Conservation (phyloP, 331 rosid species). For the Saraca asoca region DNA sequence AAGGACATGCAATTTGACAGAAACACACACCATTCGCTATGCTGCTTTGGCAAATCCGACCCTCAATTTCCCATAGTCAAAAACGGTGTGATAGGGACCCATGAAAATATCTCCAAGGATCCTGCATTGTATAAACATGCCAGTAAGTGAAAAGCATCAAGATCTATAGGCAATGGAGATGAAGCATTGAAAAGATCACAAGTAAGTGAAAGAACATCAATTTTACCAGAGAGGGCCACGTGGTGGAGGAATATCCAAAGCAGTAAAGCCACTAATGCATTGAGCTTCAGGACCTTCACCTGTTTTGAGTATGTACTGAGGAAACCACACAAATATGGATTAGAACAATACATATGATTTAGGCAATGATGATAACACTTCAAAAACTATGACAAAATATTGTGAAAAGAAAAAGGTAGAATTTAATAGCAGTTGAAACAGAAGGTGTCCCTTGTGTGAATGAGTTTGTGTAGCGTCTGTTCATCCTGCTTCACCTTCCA, state of each 20-base stretch:
- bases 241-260: conserved; percentile 87
- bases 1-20: neutral
- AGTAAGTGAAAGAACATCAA: neutral
- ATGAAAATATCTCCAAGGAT: conserved; percentile 90
- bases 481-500: neutral
- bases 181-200: neutral
- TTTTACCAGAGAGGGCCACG: conserved; percentile 93
- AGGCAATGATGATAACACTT: neutral
- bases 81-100: conserved; percentile 90
- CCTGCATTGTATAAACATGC: conserved; percentile 49
- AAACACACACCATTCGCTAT: conserved; percentile 31
- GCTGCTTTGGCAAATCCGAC: conserved; percentile 93
- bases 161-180: neutral
- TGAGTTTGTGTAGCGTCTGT: neutral
- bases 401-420: too few species aligned
- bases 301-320: conserved; percentile 79
- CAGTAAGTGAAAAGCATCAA: conserved; percentile 31
- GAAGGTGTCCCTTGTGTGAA: too few species aligned
- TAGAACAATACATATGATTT: conserved; percentile 26
- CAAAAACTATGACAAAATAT: neutral
- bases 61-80: conserved; percentile 73
- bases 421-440: neutral
- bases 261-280: conserved; percentile 86
- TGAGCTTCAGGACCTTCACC: conserved; percentile 70
- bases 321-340: conserved; percentile 33